Base-by-base conservation (phyloP, 164 flowering plant genomes). In the Nymphaea thermarum region DNA sequence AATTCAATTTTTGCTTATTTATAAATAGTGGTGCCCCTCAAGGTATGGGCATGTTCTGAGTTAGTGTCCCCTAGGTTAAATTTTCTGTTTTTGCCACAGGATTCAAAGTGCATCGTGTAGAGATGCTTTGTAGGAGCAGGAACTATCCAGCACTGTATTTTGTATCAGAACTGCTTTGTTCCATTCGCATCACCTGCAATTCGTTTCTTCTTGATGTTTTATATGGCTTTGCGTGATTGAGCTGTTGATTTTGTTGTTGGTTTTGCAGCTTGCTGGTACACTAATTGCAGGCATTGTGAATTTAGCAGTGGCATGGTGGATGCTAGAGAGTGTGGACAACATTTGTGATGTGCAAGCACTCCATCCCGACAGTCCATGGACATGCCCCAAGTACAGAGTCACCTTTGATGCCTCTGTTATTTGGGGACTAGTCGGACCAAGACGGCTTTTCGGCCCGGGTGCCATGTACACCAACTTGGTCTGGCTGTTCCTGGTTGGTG, bases 281-380 rank as follows among this genome's bases (percentile, higher is more conserved):
- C 43, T 93, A 11, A 80, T 89, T 65, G 75, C 98, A 43, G 97
- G 97, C 17, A 68, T 71, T 0, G 87, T 89, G 12, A 93, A 93
- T 78, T 90, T 93, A 16, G 84, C 82, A 57, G 94, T 90, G 4
- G 86, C 92, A 63, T 93, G 98, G 98, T 93, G 98, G 98, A 90
- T 93, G 98, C 70, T 93, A 68, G 98, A 74, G 51, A 87, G 70
- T 77, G 83, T 93, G 1, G 86, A 91, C 43, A 80, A 91, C 84
- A 82, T 93, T 5, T 93, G 97, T 44, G 97, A 91, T 42, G 74
- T 85, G 0, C 91, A 93, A 43, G 66, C 79, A 16, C 83, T 82
- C 8, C 88, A 86, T 73, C 87, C 89, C 4, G 87, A 89, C 43
- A 91, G 96, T 67, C 97, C 97, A 5, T 93, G 98, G 98, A 87